These are phyloP conservation scores for Moricandia arvensis DNA, from an alignment of 345 rosid genomes.

Conservation along the genomic window DNA sequence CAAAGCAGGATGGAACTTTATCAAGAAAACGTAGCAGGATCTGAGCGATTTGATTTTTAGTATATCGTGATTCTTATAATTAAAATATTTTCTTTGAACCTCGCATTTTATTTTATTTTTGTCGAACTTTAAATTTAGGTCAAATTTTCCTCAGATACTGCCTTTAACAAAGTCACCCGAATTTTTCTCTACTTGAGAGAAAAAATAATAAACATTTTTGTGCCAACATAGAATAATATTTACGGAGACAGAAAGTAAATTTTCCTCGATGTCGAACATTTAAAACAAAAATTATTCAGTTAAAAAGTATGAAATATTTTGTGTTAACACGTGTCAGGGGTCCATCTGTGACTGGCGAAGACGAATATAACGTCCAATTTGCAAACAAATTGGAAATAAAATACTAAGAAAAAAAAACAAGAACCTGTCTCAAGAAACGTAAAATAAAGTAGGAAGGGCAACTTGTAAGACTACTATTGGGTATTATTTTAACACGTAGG, in stretches of 20 bases:
- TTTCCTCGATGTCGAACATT: slow-evolving; percentile 29
- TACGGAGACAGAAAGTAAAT: background rate
- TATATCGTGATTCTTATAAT: background rate
- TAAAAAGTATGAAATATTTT: background rate
- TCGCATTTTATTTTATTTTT: background rate
- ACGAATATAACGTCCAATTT: slow-evolving; percentile 19
- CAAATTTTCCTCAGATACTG: background rate
- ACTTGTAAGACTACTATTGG: slow-evolving; percentile 32
- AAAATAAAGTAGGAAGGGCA: slow-evolving; percentile 16
- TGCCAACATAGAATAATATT: slow-evolving; percentile 1
- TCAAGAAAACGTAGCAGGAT: too few relatives aligned
- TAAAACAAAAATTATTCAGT: slow-evolving; percentile 2
- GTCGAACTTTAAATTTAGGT: background rate
- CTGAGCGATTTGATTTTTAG: background rate
- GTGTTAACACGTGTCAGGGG: slow-evolving; percentile 24
- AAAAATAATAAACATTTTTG: background rate
- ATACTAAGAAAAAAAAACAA: background rate
- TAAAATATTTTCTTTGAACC: background rate
- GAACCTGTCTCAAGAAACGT: slow-evolving; percentile 24
- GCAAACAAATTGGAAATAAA: slow-evolving; percentile 11
- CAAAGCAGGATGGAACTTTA: background rate
- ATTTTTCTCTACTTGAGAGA: background rate
- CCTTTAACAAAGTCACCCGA: slow-evolving; percentile 11
- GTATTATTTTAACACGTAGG: slow-evolving; percentile 34
- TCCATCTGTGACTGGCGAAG: slow-evolving; percentile 3